Conservation (phyloP, 371 early-diverging fungal genomes). For the Gilbertella persicaria region DNA sequence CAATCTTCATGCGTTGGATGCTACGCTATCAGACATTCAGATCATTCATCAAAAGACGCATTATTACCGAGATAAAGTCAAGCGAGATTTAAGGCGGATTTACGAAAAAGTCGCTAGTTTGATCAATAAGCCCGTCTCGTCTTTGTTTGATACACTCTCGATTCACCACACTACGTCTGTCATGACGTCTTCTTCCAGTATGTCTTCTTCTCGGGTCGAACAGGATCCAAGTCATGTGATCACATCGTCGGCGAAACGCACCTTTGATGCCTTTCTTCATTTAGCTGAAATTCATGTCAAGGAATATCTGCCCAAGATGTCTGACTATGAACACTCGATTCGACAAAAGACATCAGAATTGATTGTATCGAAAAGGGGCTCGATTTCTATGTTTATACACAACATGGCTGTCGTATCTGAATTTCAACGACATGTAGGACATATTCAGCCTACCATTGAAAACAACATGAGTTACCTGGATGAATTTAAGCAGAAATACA, state of each 20-base stretch:
- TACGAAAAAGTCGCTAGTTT: slow-evolving; percentile 35
- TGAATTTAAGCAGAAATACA: slow-evolving; percentile 29
- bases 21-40: slow-evolving; percentile 30
- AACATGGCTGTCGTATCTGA: slow-evolving; percentile 46
- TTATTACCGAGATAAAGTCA: slow-evolving; percentile 31
- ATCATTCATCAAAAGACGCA: slow-evolving; percentile 20
- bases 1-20: slow-evolving; percentile 34
- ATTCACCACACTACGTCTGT: background rate
- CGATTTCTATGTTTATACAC: slow-evolving; percentile 38
- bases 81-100: slow-evolving; percentile 36
- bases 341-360: slow-evolving; percentile 35
- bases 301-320: slow-evolving; percentile 62
- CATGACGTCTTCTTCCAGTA: background rate
- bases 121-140: slow-evolving; percentile 21
- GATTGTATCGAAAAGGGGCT: slow-evolving; percentile 26
- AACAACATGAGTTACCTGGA: slow-evolving; percentile 21
- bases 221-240: background rate
- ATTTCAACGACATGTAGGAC: slow-evolving; percentile 42
- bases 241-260: slow-evolving; percentile 28
- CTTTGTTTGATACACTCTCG: slow-evolving; percentile 11
- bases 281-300: slow-evolving; percentile 62
- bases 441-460: slow-evolving; percentile 36
- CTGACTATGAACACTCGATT: slow-evolving; percentile 34
- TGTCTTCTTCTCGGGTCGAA: background rate
- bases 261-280: slow-evolving; percentile 60